Evolutionary conservation across 805 yeast species (phyloP).

Genomic region (Pichia paraexigua): DNA sequence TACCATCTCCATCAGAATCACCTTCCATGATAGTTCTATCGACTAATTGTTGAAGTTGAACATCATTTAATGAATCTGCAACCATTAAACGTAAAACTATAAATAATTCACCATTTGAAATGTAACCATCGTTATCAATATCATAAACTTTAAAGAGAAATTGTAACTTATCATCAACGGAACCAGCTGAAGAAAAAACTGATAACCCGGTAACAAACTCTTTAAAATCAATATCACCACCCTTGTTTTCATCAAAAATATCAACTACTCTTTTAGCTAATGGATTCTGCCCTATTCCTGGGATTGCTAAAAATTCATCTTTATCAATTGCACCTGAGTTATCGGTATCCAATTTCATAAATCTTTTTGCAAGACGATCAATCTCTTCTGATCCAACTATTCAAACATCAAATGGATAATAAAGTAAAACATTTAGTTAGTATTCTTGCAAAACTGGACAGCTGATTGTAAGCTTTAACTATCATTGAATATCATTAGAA

Average conservation of each 20-base stretch:
- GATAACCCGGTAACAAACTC: constrained; percentile 70
- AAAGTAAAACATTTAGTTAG: not conserved
- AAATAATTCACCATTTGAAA: constrained; percentile 91
- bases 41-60: constrained; percentile 91
- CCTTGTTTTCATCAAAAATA: constrained; percentile 86
- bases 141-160: constrained; percentile 94
- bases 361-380: constrained; percentile 82
- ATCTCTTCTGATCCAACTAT: constrained; percentile 81
- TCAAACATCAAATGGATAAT: not conserved
- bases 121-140: constrained; percentile 89
- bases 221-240: constrained; percentile 91
- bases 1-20: constrained; percentile 82
- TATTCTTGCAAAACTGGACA: not conserved
- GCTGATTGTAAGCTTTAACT: not conserved
- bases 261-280: constrained; percentile 85
- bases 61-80: constrained; percentile 78
- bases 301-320: constrained; percentile 83
- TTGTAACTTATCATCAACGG: constrained; percentile 68
- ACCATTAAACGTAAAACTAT: constrained; percentile 95
- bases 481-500: not conserved
- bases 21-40: constrained; percentile 94
- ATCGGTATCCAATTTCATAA: constrained; percentile 92
- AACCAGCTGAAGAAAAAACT: constrained; percentile 79
- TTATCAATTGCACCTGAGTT: constrained; percentile 88
- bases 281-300: constrained; percentile 88